Evolutionary conservation across 1,284 basidiomycete species (phyloP).

Genomic region (Moniliophthora roreri): DNA sequence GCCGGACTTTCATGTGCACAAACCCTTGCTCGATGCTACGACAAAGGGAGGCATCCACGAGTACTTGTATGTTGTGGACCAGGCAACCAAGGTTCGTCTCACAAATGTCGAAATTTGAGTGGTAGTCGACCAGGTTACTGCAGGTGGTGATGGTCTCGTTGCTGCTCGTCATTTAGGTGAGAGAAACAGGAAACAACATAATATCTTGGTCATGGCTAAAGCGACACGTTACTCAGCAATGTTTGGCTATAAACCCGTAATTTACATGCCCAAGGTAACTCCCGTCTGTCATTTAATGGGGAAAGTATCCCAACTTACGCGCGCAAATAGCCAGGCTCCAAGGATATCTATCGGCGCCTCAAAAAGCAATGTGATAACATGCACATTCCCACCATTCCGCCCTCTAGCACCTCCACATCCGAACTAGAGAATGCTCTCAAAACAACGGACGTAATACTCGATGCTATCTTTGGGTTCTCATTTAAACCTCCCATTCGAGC

Average conservation of each 20-base stretch:
- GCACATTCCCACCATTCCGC: constrained; percentile 67
- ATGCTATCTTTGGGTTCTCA: constrained; percentile 97
- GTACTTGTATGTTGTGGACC: constrained; percentile 96
- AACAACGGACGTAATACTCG: constrained; percentile 83
- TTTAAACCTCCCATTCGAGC: constrained; percentile 87
- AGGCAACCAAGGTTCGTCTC: constrained; percentile 77
- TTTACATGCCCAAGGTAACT: constrained; percentile 90
- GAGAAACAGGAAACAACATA: constrained; percentile 18
- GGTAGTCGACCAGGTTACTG: neutral
- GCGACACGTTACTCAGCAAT: constrained; percentile 51
- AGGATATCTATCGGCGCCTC: constrained; percentile 89
- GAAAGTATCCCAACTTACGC: too few species aligned
- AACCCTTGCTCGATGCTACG: constrained; percentile 78
- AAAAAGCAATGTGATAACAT: constrained; percentile 88
- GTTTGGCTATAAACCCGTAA: constrained; percentile 83
- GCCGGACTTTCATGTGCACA: constrained; percentile 97
- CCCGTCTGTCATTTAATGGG: neutral
- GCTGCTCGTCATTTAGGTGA: constrained; percentile 91
- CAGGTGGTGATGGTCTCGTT: constrained; percentile 92
- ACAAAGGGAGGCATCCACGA: constrained; percentile 59
- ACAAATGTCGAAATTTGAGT: neutral
- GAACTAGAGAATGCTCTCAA: constrained; percentile 50
- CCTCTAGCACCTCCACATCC: constrained; percentile 46
- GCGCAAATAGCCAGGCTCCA: constrained; percentile 87
- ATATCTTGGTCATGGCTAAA: neutral